Evolutionary conservation across 495 filamentous ascomycete genomes (phyloP).

Genomic region (Thermothielavioides terrestris): DNA sequence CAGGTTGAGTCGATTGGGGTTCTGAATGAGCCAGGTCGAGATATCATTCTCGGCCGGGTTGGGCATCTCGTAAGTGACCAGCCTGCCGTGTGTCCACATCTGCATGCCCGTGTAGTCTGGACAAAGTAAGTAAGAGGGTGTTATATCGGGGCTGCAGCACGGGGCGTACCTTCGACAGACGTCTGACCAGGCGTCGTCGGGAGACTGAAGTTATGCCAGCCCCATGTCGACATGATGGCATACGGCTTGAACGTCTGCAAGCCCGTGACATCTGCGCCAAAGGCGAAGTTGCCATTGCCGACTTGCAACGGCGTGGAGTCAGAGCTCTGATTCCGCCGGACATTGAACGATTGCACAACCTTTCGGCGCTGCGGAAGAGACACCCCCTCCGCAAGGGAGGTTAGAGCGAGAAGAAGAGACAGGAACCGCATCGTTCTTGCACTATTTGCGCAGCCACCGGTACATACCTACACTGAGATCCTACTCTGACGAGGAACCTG

Average conservation of each 20-base stretch:
- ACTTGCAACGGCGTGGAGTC: conserved; percentile 42
- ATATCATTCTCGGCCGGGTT: conserved; percentile 44
- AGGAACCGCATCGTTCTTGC: conserved; percentile 11
- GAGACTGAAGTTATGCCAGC: conserved; percentile 50
- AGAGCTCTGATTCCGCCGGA: conserved; percentile 39
- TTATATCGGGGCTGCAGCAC: not conserved
- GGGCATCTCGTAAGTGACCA: conserved; percentile 45
- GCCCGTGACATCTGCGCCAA: conserved; percentile 46
- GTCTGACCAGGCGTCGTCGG: conserved; percentile 37
- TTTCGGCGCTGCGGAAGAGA: conserved; percentile 9
- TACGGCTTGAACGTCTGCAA: conserved; percentile 54
- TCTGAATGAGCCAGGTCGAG: conserved; percentile 46
- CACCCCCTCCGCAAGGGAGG: conserved; percentile 18
- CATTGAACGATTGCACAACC: conserved; percentile 36
- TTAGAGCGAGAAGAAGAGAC: conserved; percentile 9
- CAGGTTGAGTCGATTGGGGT: conserved; percentile 45
- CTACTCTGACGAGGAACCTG: not conserved
- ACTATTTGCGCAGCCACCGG: too few relatives aligned
- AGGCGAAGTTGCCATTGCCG: conserved; percentile 48
- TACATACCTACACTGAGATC: too few relatives aligned
- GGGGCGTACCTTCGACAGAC: conserved; percentile 26
- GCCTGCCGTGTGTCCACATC: conserved; percentile 48
- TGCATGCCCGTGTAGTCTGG: conserved; percentile 38
- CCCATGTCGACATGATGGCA: conserved; percentile 47
- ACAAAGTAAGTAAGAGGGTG: not conserved